Base-by-base conservation (phyloP, 2,329 filamentous ascomycete genomes). In the Xylaria sp. region DNA sequence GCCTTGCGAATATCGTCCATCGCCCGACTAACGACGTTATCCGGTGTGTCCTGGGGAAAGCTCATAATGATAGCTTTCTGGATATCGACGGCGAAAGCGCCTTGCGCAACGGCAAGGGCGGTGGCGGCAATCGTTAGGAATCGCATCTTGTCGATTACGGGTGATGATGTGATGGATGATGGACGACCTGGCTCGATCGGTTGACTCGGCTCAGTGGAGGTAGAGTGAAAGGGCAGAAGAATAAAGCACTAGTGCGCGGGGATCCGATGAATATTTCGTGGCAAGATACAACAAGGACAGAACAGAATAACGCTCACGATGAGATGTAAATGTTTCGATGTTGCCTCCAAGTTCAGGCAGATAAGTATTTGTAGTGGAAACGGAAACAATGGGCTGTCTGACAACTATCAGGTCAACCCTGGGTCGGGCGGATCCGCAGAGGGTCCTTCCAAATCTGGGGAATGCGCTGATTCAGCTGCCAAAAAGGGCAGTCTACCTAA, bases 51-150 rank as follows among this genome's bases (percentile, higher is more conserved):
- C 60, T 90, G 83, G 27, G 91, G 89, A 78, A 93, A 97, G 76
- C 87, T 93, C 76, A 98, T 85, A 74, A 98, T 90, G 71, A 97
- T 89, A 42, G 89, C 88, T 80, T 93, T 93, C 77, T 90, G 87
- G 70, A 84, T 83, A 65, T 91, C 91, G 75, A 92, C 86, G 69
- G 88, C 89, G 69, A 89, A 79, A 35, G 85, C 84, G 70, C 88
- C 84, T 60, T 91, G 82, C 66, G 89, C 79, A 70, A 88, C 82
- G 63, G 90, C 81, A 50, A 92, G 81, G 60, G 89, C 79, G 63
- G 88, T 81, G 71, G 87, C 78, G 74, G 91, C 75, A 69, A 87
- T 77, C 18, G 84, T 72, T 68, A 83, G 79, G 74, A 90, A 82
- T 82, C 87, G 92, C 93, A 95, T 96, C 65, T 69, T 86, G 76